Evolutionary conservation across 2,329 filamentous ascomycete genomes (phyloP).

Genomic region (Amesomyces nigricolor): DNA sequence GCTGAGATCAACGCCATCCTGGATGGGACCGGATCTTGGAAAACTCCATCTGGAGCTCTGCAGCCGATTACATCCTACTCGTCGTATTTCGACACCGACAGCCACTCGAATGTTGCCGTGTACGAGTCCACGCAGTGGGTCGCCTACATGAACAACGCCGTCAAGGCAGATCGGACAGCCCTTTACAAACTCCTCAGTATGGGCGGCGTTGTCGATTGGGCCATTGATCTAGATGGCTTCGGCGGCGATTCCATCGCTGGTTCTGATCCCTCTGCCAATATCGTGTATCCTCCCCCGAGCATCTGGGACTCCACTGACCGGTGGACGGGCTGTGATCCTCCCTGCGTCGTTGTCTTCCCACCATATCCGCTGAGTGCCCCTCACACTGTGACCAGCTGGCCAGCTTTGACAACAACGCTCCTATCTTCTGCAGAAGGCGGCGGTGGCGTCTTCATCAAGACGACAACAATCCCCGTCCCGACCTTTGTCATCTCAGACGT

Average conservation of each 20-base stretch:
- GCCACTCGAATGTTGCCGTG: too few species aligned
- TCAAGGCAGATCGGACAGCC: not conserved
- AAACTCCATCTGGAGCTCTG: too few species aligned
- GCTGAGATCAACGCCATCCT: conserved; percentile 18
- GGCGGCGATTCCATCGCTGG: too few species aligned
- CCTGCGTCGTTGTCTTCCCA: conserved; percentile 5
- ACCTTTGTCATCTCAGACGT: not conserved
- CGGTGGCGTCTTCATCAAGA: not conserved
- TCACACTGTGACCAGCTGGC: not conserved
- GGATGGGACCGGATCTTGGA: too few species aligned
- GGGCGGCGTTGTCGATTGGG: conserved; percentile 17
- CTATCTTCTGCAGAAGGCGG: not conserved
- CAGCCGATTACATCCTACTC: too few species aligned
- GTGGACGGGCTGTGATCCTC: conserved; percentile 1
- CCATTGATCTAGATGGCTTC: conserved; percentile 11
- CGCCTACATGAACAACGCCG: conserved; percentile 13
- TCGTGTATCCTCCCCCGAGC: not conserved
- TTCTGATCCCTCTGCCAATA: not conserved
- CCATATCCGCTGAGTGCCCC: not conserved
- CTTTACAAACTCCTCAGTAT: conserved; percentile 10
- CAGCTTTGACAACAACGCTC: conserved; percentile 1
- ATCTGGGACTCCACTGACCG: not conserved
- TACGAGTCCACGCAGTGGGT: not conserved
- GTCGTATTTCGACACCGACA: too few species aligned
- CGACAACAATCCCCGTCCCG: conserved; percentile 4